Base-by-base conservation (phyloP, 108 stramenopile genomes). In the Nitzschia palea region DNA sequence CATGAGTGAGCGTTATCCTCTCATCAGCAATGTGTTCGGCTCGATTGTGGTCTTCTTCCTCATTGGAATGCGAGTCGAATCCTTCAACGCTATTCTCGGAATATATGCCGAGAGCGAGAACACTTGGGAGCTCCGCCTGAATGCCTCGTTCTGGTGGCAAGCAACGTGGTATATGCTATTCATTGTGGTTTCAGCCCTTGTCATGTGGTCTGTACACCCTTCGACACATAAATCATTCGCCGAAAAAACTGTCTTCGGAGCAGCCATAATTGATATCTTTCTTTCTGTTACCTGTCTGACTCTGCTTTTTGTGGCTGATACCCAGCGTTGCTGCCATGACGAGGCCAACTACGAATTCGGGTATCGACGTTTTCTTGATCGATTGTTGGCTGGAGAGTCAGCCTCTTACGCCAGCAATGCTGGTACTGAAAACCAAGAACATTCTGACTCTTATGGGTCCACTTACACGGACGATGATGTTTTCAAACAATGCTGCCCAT, bases 221-320 rank as follows among this genome's bases (percentile, higher is more conserved):
- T 27, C 40, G 43, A 48, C 56, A 51, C 31, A 14, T n/a, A 57
- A 37, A 29, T 22, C 40, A n/a, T 5, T 30, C 20, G 15, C 26
- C 31, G 55, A 61, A 4, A 44, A 44, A 27, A 33, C 28, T 20
- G 33, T 27, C 8, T 48, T 71, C 28, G 22, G 70, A 43, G 75
- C 83, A 26, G 77, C 81, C 0, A 37, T 66, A 1, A 68, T 81
- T 23, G 93, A 91, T 52, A 20, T 90, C 25, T 20, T 76, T 0
- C 70, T 90, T 18, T 74, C 78, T 27, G 17, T 63, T 27, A 23
- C 56, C 8, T 89, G 90, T 67, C 58, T 88, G 25, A 37, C 65
- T 4, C 68, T 88, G n/a, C 61, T 94, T 33, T 45, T 86, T 40
- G 33, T 79, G 27, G 77, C 93, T 31, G 88, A 94, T 68, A 63